Conservation (phyloP, 257 asterid genomes). For the Ajuga chamaepitys region DNA sequence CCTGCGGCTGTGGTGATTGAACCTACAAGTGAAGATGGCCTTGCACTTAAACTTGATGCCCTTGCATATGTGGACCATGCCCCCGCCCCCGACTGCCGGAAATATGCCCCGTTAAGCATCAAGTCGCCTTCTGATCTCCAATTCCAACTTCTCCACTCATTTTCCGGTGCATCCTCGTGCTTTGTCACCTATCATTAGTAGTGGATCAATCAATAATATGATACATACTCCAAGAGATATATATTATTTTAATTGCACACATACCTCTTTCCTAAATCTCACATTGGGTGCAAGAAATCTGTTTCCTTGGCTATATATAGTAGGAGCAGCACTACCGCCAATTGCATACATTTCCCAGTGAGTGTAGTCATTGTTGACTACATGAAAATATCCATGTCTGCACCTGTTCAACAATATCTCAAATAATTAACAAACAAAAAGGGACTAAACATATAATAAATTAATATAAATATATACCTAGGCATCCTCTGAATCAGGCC, state of each 20-base stretch:
- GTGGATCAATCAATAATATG: neutral
- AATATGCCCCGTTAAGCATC: slow-evolving; percentile 80
- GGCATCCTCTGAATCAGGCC: slow-evolving; percentile 90
- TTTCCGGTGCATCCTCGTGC: slow-evolving; percentile 85
- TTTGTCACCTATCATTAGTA: slow-evolving; percentile 71
- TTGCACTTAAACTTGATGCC: slow-evolving; percentile 78
- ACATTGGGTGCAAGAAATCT: slow-evolving; percentile 68
- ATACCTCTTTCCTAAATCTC: slow-evolving; percentile 47
- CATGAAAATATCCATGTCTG: slow-evolving; percentile 86
- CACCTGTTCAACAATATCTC: slow-evolving; percentile 40
- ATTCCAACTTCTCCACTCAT: slow-evolving; percentile 73
- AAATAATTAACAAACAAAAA: neutral
- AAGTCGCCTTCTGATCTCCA: slow-evolving; percentile 88
- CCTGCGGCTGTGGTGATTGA: slow-evolving; percentile 58
- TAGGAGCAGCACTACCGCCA: slow-evolving; percentile 87
- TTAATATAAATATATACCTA: slow-evolving; percentile 35
- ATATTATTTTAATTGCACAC: neutral
- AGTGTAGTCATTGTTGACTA: slow-evolving; percentile 81
- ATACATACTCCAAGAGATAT: neutral
- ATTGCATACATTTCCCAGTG: slow-evolving; percentile 93
- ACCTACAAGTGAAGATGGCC: slow-evolving; percentile 62
- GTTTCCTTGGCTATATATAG: slow-evolving; percentile 78
- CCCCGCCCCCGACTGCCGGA: slow-evolving; percentile 63
- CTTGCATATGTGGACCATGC: slow-evolving; percentile 44
- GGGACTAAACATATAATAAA: neutral